Base-by-base conservation (phyloP, 176 grass and related monocot genomes). In the Typha latifolia region DNA sequence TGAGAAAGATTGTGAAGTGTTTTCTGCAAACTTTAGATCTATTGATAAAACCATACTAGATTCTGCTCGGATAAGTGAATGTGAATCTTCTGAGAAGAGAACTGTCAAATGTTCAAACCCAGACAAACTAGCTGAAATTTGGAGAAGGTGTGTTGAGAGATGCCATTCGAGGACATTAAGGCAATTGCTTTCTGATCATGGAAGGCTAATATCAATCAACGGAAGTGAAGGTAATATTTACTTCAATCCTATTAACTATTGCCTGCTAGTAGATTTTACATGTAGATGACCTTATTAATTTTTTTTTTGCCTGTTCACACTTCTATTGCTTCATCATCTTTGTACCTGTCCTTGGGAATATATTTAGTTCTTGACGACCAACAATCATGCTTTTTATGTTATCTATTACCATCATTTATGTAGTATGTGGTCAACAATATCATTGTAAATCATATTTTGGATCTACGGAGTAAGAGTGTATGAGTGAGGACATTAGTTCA, bases 111-210 rank as follows among this genome's bases (percentile, higher is more conserved):
- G 75, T 64, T 68, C 61, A 59, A 83, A 72, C 49, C 79, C 62
- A 2, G 82, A 91, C 56, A 81, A 68, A 49, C 47, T 96, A 67
- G 61, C 77, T n/a, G 70, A 88, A 6, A 81, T 96, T 73, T 96
- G 91, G 87, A 81, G 55, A 63, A 66, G 70, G 50, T 96, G 91
- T 68, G 84, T 96, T 15, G 52, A 88, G 59, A 81, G 79, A 51
- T 96, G 87, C 27, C 91, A 96, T 62, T 96, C 84, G 31, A 91
- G 85, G 62, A 77, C 87, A 47, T 69, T 96, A 62, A 82, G 73
- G 55, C 79, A 90, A 10, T 77, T 96, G 73, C 87, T 96, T 78
- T 72, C 69, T 65, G 67, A 82, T 27, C 71, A 85, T 47, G 84
- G 87, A 62, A 91, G 78, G 52, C 78, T 96, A 70, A 48, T 88